Conservation (phyloP, 2,329 filamentous ascomycete species). For the Trichoderma endophyticum region DNA sequence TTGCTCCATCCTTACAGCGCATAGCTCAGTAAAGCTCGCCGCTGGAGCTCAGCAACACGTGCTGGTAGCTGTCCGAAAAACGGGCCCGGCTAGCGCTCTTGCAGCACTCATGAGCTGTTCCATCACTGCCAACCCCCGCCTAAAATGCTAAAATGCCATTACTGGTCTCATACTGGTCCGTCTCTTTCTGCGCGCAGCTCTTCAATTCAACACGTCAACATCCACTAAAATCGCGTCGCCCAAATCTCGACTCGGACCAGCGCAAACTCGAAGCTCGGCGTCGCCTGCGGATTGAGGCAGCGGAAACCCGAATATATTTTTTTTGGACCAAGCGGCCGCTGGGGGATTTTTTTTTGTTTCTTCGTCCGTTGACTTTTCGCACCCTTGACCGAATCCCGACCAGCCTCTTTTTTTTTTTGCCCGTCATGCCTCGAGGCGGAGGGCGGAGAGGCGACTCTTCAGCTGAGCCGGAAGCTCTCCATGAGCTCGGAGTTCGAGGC, state of each 20-base stretch:
- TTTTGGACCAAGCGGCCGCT: not conserved
- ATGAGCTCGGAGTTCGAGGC: conserved; percentile 36
- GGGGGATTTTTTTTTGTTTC: not conserved
- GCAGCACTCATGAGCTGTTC: not conserved
- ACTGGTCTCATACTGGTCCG: not conserved
- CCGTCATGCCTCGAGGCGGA: conserved; percentile 34
- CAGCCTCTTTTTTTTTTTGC: not conserved
- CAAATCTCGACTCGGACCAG: conserved; percentile 7
- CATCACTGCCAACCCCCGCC: not conserved
- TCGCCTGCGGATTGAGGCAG: not conserved
- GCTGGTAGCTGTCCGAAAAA: not conserved
- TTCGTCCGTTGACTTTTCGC: not conserved
- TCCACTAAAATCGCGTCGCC: conserved; percentile 18
- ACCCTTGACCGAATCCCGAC: not conserved
- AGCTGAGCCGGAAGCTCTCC: conserved; percentile 32
- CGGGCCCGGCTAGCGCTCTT: not conserved
- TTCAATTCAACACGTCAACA: conserved; percentile 22
- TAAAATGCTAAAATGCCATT: not conserved
- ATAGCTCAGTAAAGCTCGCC: conserved; percentile 7
- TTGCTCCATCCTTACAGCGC: not conserved
- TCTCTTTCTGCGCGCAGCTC: not conserved
- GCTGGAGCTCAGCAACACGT: conserved; percentile 15
- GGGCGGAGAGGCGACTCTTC: conserved; percentile 22
- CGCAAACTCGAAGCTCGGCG: conserved; percentile 14
- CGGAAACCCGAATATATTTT: not conserved